phyloP scores from a whole-genome alignment of 495 filamentous ascomycete species.

The Tuber indicum region DNA sequence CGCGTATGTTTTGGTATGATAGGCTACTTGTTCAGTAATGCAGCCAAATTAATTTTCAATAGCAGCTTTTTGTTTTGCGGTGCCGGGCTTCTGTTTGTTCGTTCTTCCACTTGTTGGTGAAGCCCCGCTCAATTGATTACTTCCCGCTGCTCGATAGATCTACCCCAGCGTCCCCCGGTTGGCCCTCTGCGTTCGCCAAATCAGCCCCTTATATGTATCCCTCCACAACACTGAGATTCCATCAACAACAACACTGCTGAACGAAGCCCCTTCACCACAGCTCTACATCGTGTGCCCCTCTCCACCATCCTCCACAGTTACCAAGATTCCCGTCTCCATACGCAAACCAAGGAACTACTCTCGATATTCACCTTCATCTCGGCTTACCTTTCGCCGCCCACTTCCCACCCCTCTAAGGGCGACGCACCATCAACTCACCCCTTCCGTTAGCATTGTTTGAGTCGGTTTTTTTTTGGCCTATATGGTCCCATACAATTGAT shows the following conservation, averaged over 20 bases:
- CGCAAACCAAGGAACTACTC: constrained; percentile 23
- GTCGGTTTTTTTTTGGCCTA: constrained; percentile 20
- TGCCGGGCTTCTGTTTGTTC: constrained; percentile 15
- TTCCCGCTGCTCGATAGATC: constrained; percentile 1
- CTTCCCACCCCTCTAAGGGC: constrained; percentile 13
- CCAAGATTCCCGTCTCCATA: constrained; percentile 23
- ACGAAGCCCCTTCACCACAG: neutral
- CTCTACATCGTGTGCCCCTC: neutral
- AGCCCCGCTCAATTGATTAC: constrained; percentile 4
- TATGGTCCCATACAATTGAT: constrained; percentile 24
- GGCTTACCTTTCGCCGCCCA: constrained; percentile 19
- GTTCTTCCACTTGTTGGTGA: constrained; percentile 12
- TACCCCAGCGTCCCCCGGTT: neutral
- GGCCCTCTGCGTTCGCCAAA: constrained; percentile 4
- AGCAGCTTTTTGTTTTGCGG: constrained; percentile 28
- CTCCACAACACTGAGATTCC: neutral
- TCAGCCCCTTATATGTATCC: constrained; percentile 2
- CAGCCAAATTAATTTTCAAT: constrained; percentile 26
- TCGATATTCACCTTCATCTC: constrained; percentile 19
- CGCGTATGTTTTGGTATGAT: constrained; percentile 24
- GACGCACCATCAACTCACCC: constrained; percentile 13
- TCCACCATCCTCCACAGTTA: constrained; percentile 17
- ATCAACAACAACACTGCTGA: neutral
- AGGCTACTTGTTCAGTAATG: constrained; percentile 20
- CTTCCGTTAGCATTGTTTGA: constrained; percentile 18